Evolutionary conservation across 306 rosid species (phyloP).

Genomic region (Trifolium pratense): DNA sequence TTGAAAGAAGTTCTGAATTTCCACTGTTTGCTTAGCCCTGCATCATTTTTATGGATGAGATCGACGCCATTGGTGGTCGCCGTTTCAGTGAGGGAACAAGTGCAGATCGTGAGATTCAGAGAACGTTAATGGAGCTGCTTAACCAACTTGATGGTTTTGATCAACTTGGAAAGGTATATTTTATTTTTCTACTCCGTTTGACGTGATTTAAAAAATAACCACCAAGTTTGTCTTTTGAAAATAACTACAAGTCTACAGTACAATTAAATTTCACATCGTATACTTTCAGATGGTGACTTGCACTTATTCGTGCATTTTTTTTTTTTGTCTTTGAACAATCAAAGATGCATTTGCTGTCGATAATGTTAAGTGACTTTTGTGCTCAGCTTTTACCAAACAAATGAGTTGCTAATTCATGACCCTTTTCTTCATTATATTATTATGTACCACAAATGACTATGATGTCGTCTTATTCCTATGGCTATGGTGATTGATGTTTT

Average conservation of each 20-base stretch:
- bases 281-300: not conserved
- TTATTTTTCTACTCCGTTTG: conserved; percentile 9
- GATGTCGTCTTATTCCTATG: conserved; percentile 5
- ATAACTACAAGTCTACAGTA: not conserved
- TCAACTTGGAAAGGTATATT: conserved; percentile 88
- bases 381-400: conserved; percentile 10
- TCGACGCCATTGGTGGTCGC: conserved; percentile 99
- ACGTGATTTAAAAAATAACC: conserved; percentile 3
- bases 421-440: not conserved
- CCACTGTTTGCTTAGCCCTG: conserved; percentile 69
- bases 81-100: conserved; percentile 98
- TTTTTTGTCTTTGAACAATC: not conserved
- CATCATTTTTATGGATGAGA: conserved; percentile 99
- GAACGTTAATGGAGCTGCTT: conserved; percentile 94
- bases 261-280: not conserved
- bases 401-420: not conserved
- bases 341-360: not conserved
- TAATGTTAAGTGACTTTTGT: conserved; percentile 17
- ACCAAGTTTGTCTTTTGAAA: not conserved
- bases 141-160: conserved; percentile 99
- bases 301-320: not conserved
- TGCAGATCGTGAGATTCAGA: conserved; percentile 97
- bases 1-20: conserved; percentile 27
- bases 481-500: conserved; percentile 8
- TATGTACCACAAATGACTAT: conserved; percentile 18